Evolutionary conservation across 1,284 basidiomycete species (phyloP), one percentile per base, ranked within the genome.

Genomic region (Ustilago nuda): DNA sequence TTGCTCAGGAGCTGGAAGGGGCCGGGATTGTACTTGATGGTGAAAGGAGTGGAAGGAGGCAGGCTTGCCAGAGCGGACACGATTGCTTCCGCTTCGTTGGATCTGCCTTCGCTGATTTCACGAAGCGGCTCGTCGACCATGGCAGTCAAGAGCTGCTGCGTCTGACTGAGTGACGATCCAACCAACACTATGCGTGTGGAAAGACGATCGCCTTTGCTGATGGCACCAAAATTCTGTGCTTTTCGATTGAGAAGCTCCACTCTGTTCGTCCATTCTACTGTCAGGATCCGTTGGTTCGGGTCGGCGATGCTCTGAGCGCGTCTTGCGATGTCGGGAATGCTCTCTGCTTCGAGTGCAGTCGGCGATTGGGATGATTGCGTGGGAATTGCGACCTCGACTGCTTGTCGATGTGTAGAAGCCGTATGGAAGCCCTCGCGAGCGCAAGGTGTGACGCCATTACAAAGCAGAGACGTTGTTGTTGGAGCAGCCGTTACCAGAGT

Each of bases 111-210:
- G 11, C 65, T 43, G 32, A 56, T 51, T 15, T 82, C 78, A 19
- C 74, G 74, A 4, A 78, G 76, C 7, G 78, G 80, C 59, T 82
- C 80, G 35, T 71, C 66, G 27, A 78, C 60, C 51, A 82, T 61
- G 17, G 68, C 55, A 11, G 52, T 39, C 46, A 76, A 23, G 51
- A 76, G 66, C 30, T 67, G 62, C 27, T 56, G 62, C 15, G 60
- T 63, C 8, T 72, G 74, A 37, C 74, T 76, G 41, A 66, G 57
- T 9, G 66, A 69, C 6, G 69, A 72, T 27, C 74, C 74, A 12
- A 66, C 55, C 19, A 76, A 15, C 1, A 63, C n/a, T 27, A 76
- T 56, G 19, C 66, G 66, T 17, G 53, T 69, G 17, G 43, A 43
- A 8, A 37, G 5, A 19, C 23, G 30, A n/a, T 11, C 43, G 35